Percentiles rank a stretch among this genome's conserved stretches.
These are phyloP conservation scores for Didymellaceae sp. DNA, from an alignment of 2,329 filamentous ascomycete genomes.

Conservation along the genomic window DNA sequence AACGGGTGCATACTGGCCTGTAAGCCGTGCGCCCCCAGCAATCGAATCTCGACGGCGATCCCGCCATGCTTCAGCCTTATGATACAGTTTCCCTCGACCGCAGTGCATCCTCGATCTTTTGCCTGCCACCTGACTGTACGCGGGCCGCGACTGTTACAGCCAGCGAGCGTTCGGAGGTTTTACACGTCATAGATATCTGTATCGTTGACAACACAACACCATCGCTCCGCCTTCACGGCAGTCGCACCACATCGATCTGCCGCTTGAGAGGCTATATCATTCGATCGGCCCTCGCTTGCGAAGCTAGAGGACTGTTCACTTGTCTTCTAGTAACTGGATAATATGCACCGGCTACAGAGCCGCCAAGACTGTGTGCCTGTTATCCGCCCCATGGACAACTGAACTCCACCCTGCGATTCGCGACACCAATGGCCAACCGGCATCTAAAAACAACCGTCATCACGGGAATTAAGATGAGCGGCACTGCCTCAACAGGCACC, in stretches of 20 bases:
- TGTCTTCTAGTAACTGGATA: not conserved
- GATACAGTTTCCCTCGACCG: slow-evolving; percentile 25
- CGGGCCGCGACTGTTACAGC: slow-evolving; percentile 14
- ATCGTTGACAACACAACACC: slow-evolving; percentile 12
- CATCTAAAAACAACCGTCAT: slow-evolving; percentile 40
- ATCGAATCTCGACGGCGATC: slow-evolving; percentile 3
- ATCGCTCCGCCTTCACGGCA: not conserved
- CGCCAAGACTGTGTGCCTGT: not conserved
- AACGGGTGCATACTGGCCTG: slow-evolving; percentile 25
- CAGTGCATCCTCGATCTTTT: slow-evolving; percentile 10
- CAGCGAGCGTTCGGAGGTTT: slow-evolving; percentile 11
- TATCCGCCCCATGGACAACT: slow-evolving; percentile 2
- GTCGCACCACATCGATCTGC: slow-evolving; percentile 17
- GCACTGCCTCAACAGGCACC: slow-evolving; percentile 44
- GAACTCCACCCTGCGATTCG: slow-evolving; percentile 26
- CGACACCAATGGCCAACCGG: slow-evolving; percentile 32
- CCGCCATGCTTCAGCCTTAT: slow-evolving; percentile 41
- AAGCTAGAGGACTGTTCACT: not conserved
- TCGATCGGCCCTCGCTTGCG: slow-evolving; percentile 17
- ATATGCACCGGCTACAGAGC: not conserved
- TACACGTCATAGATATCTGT: slow-evolving; percentile 12
- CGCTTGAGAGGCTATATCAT: slow-evolving; percentile 27
- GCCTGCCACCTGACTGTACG: slow-evolving; percentile 8
- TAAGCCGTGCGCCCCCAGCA: slow-evolving; percentile 22
- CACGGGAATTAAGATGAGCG: slow-evolving; percentile 26